Evolutionary conservation across 2,329 filamentous ascomycete species (phyloP), one percentile per base, ranked within the genome.

Genomic region (Rutstroemia sp.): DNA sequence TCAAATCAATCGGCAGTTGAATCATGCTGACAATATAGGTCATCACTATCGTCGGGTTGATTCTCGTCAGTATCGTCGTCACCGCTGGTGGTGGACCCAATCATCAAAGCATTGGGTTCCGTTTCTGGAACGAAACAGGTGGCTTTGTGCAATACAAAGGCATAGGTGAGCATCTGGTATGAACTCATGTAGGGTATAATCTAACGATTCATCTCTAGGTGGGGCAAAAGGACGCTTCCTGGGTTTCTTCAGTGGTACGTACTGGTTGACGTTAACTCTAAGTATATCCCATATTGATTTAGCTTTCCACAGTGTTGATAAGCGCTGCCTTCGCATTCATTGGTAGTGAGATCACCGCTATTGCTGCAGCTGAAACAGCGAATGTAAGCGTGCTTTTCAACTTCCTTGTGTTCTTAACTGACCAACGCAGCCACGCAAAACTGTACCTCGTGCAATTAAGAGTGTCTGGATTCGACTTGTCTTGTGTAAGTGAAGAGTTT

Each of bases 81-180:
- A 79, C 83, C 61, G 75, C 85, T 1, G 84, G 85, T 38, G 84
- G 83, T 49, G 76, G 82, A 1, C 79, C 83, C 0, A 80, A 80
- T 19, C 77, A 77, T 0, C 75, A 80, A 16, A 73, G 77, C 4
- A 76, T 82, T 54, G 86, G 87, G 1, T 89, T 89, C 69, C 72
- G 76, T 42, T 88, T 87, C 70, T 91, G 87, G 87, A 79, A 74
- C 45, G 71, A 83, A 30, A 86, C 87, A 0, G 86, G 84, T 0
- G 82, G 85, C 0, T 86, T 87, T 61, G 82, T 85, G 44, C 79
- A 86, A 61, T 82, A 85, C 65, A 78, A 87, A 84, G 0, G 82
- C 81, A 87, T 30, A 75, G 85, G 5, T 34, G 4, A 34, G 30
- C 30, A 14, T 34, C 7, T 9, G 1, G 10, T 34, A 12, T 9